A percentile compares a stretch with the other conserved stretches of the same genome.
phyloP scores from a whole-genome alignment of 2,329 filamentous ascomycete species.

The Pseudocercospora ulei region DNA sequence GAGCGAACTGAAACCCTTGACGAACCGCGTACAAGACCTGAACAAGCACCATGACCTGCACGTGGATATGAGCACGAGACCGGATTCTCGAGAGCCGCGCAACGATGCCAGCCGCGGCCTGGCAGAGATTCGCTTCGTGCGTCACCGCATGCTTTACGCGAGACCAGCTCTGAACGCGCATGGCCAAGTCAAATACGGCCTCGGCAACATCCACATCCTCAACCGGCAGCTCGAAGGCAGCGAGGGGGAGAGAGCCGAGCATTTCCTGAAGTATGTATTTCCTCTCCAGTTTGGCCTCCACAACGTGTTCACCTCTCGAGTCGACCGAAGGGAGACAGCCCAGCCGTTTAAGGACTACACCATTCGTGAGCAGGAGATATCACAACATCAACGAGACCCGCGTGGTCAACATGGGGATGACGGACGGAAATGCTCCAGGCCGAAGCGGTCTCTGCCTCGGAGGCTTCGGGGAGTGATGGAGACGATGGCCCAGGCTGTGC shows the following conservation, averaged over 20 bases:
- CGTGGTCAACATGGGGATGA: neutral
- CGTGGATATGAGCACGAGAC: neutral
- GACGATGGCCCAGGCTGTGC: slow-evolving; percentile 56
- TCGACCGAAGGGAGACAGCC: slow-evolving; percentile 55
- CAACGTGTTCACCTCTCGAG: slow-evolving; percentile 73
- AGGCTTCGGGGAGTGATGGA: slow-evolving; percentile 55
- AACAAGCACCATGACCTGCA: neutral
- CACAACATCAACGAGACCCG: slow-evolving; percentile 11
- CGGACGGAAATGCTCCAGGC: neutral
- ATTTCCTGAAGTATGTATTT: slow-evolving; percentile 86
- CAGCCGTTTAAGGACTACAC: slow-evolving; percentile 79
- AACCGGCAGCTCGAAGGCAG: slow-evolving; percentile 54
- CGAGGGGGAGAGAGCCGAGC: slow-evolving; percentile 50
- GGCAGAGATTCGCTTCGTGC: slow-evolving; percentile 57
- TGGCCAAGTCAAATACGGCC: slow-evolving; percentile 60
- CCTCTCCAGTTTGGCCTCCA: slow-evolving; percentile 81
- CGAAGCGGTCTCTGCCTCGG: slow-evolving; percentile 37
- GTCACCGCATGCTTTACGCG: slow-evolving; percentile 79
- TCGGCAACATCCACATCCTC: slow-evolving; percentile 73
- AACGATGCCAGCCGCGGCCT: slow-evolving; percentile 18
- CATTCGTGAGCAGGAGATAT: slow-evolving; percentile 72
- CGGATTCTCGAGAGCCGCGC: no score
- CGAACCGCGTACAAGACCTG: neutral
- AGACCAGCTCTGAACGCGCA: slow-evolving; percentile 59
- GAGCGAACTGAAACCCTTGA: slow-evolving; percentile 36